A percentile compares a stretch with the other conserved stretches of the same genome.
phyloP scores from a whole-genome alignment of 768 basidiomycete genomes.

The Mycena indigotica region DNA sequence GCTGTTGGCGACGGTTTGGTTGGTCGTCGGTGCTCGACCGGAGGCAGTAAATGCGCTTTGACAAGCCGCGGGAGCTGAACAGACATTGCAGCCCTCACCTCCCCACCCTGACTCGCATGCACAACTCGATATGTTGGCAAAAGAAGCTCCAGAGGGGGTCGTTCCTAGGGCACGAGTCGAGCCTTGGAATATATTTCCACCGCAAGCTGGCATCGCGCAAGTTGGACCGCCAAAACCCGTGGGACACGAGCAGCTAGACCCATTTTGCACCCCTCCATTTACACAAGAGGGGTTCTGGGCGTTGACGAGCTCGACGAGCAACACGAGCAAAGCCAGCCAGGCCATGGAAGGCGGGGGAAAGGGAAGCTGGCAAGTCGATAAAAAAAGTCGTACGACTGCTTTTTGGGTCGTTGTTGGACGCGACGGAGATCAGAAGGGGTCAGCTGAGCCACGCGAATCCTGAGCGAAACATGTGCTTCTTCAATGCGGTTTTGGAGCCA shows the following conservation, averaged over 20 bases:
- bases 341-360: conserved; percentile 6
- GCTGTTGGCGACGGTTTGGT: conserved; percentile 28
- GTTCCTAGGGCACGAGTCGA: conserved; percentile 54
- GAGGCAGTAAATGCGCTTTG: conserved; percentile 57
- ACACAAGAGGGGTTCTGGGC: conserved; percentile 46
- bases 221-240: conserved; percentile 75
- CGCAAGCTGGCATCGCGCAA: conserved; percentile 74
- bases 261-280: conserved; percentile 66
- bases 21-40: conserved; percentile 35
- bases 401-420: no score
- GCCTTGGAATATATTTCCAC: conserved; percentile 81
- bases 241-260: conserved; percentile 72
- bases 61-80: conserved; percentile 67
- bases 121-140: conserved; percentile 74
- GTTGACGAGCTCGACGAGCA: conserved; percentile 8
- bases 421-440: neutral
- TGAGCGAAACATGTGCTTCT: no score
- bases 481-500: no score
- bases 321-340: conserved; percentile 4
- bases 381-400: neutral
- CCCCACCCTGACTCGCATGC: conserved; percentile 75
- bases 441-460: neutral
- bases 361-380: neutral
- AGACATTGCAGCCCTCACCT: conserved; percentile 81
- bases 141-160: conserved; percentile 40